Evolutionary conservation across 192 early-diverging fungal species (phyloP).

Genomic region (Physocladia obscura): DNA sequence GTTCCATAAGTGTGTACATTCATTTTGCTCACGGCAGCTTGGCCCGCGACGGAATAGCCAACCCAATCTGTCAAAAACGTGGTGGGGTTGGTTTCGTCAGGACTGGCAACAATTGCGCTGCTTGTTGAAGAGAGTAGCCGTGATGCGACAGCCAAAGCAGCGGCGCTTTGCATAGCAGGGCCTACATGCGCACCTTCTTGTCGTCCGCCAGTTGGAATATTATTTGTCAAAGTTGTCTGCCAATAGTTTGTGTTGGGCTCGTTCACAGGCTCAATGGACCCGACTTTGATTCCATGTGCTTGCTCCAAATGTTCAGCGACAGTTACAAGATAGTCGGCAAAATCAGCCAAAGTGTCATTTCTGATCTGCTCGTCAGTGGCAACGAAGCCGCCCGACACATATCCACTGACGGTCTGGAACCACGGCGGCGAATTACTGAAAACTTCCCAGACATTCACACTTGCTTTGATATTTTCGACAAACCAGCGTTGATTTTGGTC

Average conservation of each 20-base stretch:
- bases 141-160: not conserved
- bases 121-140: not conserved
- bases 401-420: not conserved
- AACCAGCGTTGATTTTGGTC: not conserved
- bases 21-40: not conserved
- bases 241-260: not conserved
- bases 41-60: not conserved
- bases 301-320: not conserved
- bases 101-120: not conserved
- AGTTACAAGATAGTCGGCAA: not conserved
- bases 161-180: not conserved
- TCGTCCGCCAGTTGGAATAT: not conserved
- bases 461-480: not conserved
- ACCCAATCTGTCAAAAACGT: not conserved
- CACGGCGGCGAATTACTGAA: not conserved
- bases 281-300: not conserved
- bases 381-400: not conserved
- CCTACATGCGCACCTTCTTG: not conserved
- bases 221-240: not conserved
- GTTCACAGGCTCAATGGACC: not conserved
- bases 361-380: not conserved
- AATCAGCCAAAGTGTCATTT: not conserved
- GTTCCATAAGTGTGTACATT: not conserved
- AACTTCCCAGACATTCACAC: not conserved
- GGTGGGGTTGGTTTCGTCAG: not conserved